These are phyloP conservation scores for Rhizophora mangle DNA, from an alignment of 345 rosid species.

Conservation along the genomic window DNA sequence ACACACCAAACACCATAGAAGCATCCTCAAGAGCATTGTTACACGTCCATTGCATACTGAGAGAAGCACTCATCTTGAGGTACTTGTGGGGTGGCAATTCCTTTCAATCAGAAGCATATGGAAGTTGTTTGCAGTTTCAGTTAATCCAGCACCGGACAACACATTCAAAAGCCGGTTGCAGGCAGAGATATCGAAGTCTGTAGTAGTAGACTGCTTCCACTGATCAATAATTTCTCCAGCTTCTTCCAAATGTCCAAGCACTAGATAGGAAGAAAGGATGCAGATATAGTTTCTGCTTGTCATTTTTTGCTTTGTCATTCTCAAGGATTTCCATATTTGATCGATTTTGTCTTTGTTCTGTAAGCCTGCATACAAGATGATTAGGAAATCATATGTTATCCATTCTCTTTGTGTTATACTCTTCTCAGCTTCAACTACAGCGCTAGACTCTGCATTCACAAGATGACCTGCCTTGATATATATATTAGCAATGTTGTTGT, in stretches of 20 bases:
- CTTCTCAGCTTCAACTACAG: slow-evolving; percentile 61
- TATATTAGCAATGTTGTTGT: slow-evolving; percentile 44
- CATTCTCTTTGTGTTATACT: slow-evolving; percentile 74
- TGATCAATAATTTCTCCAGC: slow-evolving; percentile 66
- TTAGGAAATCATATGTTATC: slow-evolving; percentile 82
- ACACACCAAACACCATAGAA: neutral
- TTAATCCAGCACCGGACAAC: slow-evolving; percentile 45
- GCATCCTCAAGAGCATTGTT: neutral
- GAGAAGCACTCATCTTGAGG: slow-evolving; percentile 3
- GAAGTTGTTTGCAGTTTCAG: slow-evolving; percentile 46
- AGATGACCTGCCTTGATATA: slow-evolving; percentile 57
- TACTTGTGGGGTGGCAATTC: slow-evolving; percentile 12
- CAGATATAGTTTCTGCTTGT: slow-evolving; percentile 75
- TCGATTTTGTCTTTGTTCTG: slow-evolving; percentile 69
- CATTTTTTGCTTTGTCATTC: slow-evolving; percentile 82
- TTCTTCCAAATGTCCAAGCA: slow-evolving; percentile 71
- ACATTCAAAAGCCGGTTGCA: slow-evolving; percentile 56
- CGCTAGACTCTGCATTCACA: slow-evolving; percentile 34
- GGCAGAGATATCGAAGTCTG: slow-evolving; percentile 55
- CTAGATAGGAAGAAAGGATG: slow-evolving; percentile 65
- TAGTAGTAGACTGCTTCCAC: slow-evolving; percentile 69
- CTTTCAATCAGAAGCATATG: slow-evolving; percentile 26
- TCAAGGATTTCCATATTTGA: slow-evolving; percentile 87
- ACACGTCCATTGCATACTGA: neutral
- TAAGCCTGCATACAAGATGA: slow-evolving; percentile 69